Evolutionary conservation across 2,329 filamentous ascomycete genomes (phyloP), one percentile per base, ranked within the genome.

Genomic region (Macroventuria anomochaeta): DNA sequence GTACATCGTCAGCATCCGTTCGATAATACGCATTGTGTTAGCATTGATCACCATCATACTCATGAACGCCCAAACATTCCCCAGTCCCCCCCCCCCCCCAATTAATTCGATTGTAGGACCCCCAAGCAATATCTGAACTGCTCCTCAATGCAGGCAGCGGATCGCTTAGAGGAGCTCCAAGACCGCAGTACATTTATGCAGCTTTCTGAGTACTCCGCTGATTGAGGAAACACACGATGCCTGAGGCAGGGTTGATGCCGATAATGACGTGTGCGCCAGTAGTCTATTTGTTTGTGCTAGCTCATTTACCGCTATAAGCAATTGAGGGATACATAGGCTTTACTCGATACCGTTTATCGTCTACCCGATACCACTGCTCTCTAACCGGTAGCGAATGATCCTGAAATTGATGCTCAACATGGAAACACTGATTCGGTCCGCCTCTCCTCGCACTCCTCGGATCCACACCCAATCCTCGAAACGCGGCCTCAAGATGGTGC

Each of bases 81-180:
- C 28, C 29, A 58, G 12, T 7, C 39, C 48, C 2, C 36, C 18
- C 26, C 7, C 39, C 48, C 2, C 36, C 18, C 26, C 17, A 46
- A n/a, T 50, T 51, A 1, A 46, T 41, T 2, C 51, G 43, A 5
- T 43, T 48, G 47, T 55, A 62, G 32, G 55, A 52, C 2, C 58
- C 56, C 62, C 62, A 67, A 20, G 63, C 47, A n/a, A 63, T 44
- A 17, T 65, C 64, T 3, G 62, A 60, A 12, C 47, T 49, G 7
- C 41, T 44, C 1, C 46, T 36, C 4, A 67, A 32, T 5, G 42
- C 52, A 5, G 62, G 62, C 7, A 64, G 50, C 26, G 62, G 48
- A 2, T 61, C 50, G 10, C 11, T 46, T 0, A n/a, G 4, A 26
- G 41, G 31, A 2, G 5, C 11, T 0, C 15, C n/a, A 0, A 12